Evolutionary conservation across 163 green algal species (phyloP).

Genomic region (Chloroidium sp.): DNA sequence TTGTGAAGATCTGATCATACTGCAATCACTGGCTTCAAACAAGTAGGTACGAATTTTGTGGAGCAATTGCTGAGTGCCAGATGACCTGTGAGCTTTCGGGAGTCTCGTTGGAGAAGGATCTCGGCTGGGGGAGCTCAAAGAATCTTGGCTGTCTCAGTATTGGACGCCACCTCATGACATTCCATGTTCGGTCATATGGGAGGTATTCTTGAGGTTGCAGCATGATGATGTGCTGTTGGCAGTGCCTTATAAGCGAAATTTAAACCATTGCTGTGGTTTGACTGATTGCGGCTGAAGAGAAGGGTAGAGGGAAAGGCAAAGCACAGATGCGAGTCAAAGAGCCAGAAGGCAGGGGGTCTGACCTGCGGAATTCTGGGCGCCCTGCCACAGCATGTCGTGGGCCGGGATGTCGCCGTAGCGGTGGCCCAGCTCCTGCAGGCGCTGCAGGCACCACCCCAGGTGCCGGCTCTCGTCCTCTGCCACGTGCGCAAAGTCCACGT

Average conservation of each 20-base stretch:
- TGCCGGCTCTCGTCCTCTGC: conserved; percentile 88
- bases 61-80: neutral
- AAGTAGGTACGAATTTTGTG: neutral
- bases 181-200: no score
- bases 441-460: conserved; percentile 75
- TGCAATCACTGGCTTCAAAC: conserved; percentile 2
- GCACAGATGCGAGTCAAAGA: no score
- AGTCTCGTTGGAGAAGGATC: no score
- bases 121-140: no score
- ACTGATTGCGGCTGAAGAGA: neutral
- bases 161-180: no score
- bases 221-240: no score
- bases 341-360: neutral
- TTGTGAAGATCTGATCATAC: no score
- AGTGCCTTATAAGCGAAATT: neutral
- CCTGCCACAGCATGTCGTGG: conserved; percentile 83
- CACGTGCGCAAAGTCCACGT: conserved; percentile 76
- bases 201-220: no score
- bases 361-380: conserved; percentile 21
- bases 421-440: conserved; percentile 67
- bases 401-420: conserved; percentile 77
- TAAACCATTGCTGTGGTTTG: neutral
- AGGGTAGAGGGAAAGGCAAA: no score
- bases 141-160: no score
- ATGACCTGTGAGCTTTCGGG: no score